Evolutionary conservation across 2,329 filamentous ascomycete genomes (phyloP), one percentile per base, ranked within the genome.

Genomic region (Scedosporium minutisporum): DNA sequence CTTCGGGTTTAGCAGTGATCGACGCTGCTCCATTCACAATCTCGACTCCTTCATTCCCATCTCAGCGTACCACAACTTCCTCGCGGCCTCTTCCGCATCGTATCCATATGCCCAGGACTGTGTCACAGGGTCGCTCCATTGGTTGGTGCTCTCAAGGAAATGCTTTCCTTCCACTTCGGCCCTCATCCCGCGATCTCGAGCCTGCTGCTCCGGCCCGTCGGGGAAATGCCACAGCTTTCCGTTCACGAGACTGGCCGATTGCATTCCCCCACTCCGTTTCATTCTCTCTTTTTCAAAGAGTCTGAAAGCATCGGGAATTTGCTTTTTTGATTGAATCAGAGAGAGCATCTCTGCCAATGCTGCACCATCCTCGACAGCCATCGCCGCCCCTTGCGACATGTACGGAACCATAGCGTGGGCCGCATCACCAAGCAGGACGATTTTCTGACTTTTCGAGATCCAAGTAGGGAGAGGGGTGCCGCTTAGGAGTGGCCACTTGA

Each of bases 71-170:
- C 71, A 77, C 2, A 66, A 69, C 53, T 67, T 64, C 57, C 71
- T 68, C 64, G 79, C 71, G 12, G 69, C 73, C 27, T 64, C 63
- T 64, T 78, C 76, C 0, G 76, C 74, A 69, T 81, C 77, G 67
- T 81, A 80, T 0, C 77, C 77, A 68, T 80, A 82, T 6, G 75
- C 76, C 78, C 79, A 81, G 18, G 67, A 65, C 65, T 79, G 76
- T 1, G 77, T 80, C 0, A 73, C 67, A 0, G 76, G 77, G 67
- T 81, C 78, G 59, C 73, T 78, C 77, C 77, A 81, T 68, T 80
- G 77, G 61, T 81, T 80, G 0, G 77, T 69, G 57, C 78, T 81
- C 46, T 71, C 69, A 1, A 65, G 53, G 55, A 77, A 78, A 0
- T 66, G 67, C 12, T 64, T 58, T 0, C 76, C 76, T 14, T 74